Evolutionary conservation across 2,329 filamentous ascomycete species (phyloP).

Genomic region (Pseudogymnoascus sp.): DNA sequence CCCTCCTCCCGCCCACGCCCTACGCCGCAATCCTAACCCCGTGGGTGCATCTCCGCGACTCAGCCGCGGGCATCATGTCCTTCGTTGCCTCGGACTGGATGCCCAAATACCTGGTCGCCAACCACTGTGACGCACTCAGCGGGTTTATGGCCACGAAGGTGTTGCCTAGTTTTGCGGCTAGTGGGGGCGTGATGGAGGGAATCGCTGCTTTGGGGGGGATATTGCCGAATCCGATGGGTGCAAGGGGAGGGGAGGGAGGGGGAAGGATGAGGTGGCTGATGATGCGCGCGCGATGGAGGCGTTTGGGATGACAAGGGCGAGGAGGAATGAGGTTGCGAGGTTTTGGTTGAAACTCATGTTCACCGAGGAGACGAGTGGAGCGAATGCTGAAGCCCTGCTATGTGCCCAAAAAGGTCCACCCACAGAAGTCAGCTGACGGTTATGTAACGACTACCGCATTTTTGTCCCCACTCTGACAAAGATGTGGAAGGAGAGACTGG

Average conservation of each 20-base stretch:
- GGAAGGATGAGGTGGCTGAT: conserved; percentile 5
- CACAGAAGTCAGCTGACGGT: conserved; percentile 9
- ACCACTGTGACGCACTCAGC: conserved; percentile 25
- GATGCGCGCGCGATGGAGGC: conserved; percentile 11
- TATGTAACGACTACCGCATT: conserved; percentile 17
- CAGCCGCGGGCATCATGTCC: background rate
- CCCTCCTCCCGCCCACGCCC: conserved; percentile 26
- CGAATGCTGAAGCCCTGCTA: conserved; percentile 24
- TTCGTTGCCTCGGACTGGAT: background rate
- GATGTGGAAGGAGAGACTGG: conserved; percentile 12
- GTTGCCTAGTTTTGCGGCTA: conserved; percentile 20
- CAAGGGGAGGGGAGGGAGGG: conserved; percentile 3
- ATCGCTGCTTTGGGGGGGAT: conserved; percentile 10
- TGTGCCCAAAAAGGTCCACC: conserved; percentile 20
- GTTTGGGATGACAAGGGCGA: conserved; percentile 16
- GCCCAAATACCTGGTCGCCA: background rate
- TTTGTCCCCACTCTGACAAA: conserved; percentile 14
- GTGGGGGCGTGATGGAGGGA: conserved; percentile 12
- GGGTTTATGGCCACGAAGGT: conserved; percentile 27
- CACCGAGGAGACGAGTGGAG: conserved; percentile 21
- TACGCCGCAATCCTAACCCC: conserved; percentile 24
- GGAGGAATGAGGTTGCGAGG: conserved; percentile 14
- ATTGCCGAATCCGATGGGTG: background rate
- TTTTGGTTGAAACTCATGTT: conserved; percentile 17
- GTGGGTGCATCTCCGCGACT: background rate